Evolutionary conservation across 805 yeast species (phyloP), one percentile per base, ranked within the genome.

Genomic region (Hanseniaspora lachancei): DNA sequence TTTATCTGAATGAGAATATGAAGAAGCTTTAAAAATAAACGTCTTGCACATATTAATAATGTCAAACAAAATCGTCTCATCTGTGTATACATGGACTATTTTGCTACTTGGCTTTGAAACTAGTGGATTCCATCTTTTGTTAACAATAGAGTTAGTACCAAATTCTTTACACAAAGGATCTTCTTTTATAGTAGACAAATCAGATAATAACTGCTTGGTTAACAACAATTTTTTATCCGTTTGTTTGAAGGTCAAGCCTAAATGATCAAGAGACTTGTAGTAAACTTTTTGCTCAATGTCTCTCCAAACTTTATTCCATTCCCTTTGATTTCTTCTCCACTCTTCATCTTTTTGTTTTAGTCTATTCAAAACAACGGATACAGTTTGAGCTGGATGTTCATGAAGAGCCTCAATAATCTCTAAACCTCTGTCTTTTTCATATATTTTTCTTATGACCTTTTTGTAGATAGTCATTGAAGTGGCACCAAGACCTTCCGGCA

Each of bases 261-360:
- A 73, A 68, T 93, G 98, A 67, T 93, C 99, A 61, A 93, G 74
- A 2, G 96, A 86, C 69, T 93, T 93, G 73, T 81, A 87, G 68
- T 86, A 89, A 0, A 89, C 95, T 64, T 88, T 89, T 65, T 89
- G 96, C 69, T 93, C 98, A 71, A 95, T 81, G 70, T 91, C 97
- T 66, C 99, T 81, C 99, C 99, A 93, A 15, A 89, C 95, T 67
- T 91, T 91, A 70, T 91, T 91, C 97, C 98, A 93, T 68, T 93
- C 97, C 63, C 97, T 80, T 64, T 91, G 98, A 1, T 96, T 89
- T 59, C 96, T 80, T 69, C 88, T 86, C 99, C 99, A 93, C 70
- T 93, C 98, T 70, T 93, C 97, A 67, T 93, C 97, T 70, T 93
- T 93, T 70, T 93, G 97, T 70, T 93, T 93, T 66, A 93, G 77